phyloP scores from a whole-genome alignment of 2,329 filamentous ascomycete genomes.

The Fusarium sp. region DNA sequence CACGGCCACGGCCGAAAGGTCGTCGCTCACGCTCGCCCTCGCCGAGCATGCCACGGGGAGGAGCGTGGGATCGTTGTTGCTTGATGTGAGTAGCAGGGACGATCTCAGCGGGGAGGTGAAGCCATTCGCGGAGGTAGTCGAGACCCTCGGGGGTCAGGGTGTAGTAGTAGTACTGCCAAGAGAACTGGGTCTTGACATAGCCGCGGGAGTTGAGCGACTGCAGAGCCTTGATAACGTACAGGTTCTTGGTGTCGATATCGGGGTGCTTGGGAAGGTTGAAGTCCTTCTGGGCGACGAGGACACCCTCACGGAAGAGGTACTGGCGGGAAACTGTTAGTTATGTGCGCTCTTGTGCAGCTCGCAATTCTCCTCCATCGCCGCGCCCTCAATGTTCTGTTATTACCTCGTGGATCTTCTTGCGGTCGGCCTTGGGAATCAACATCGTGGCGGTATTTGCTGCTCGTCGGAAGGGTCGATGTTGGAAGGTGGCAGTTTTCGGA shows the following conservation, averaged over 20 bases:
- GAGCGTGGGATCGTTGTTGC: slow-evolving; percentile 98
- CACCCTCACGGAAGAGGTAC: slow-evolving; percentile 95
- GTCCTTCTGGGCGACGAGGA: slow-evolving; percentile 99
- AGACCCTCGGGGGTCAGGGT: slow-evolving; percentile 99
- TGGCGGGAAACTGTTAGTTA: slow-evolving; percentile 53
- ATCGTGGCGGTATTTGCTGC: slow-evolving; percentile 70
- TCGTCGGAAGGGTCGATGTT: slow-evolving; percentile 61
- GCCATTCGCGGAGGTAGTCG: slow-evolving; percentile 99
- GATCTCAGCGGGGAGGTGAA: slow-evolving; percentile 99
- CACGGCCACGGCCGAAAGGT: slow-evolving; percentile 83
- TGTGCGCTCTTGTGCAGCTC: slow-evolving; percentile 34
- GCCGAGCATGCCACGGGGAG: slow-evolving; percentile 98
- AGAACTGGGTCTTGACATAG: slow-evolving; percentile 99
- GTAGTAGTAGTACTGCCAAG: slow-evolving; percentile 99
- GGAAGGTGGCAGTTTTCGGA: slow-evolving; percentile 56
- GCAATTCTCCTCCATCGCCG: slow-evolving; percentile 26
- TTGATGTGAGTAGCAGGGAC: slow-evolving; percentile 99
- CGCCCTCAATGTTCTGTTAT: slow-evolving; percentile 17
- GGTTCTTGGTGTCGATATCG: slow-evolving; percentile 99
- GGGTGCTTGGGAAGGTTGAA: slow-evolving; percentile 97
- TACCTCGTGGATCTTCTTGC: slow-evolving; percentile 99
- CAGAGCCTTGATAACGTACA: slow-evolving; percentile 98
- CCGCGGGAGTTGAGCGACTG: slow-evolving; percentile 98
- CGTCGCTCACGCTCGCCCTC: slow-evolving; percentile 84
- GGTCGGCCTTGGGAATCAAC: slow-evolving; percentile 99